These are phyloP conservation scores for Triticum turgidum DNA, from an alignment of 176 grass and related monocot species.

Conservation along the genomic window DNA sequence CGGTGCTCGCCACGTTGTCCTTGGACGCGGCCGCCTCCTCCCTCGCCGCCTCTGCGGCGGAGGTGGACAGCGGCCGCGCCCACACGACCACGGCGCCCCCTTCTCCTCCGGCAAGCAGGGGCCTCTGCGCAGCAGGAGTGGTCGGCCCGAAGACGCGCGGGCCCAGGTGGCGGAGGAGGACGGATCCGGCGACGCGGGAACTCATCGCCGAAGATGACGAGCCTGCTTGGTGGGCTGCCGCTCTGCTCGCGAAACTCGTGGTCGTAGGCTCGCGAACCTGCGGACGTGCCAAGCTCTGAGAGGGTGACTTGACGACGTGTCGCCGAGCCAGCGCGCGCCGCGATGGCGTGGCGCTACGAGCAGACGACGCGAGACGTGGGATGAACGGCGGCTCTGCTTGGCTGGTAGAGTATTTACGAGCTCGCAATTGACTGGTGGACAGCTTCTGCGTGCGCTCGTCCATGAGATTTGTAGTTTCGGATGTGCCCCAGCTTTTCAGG, in stretches of 20 bases:
- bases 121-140: constrained; percentile 11
- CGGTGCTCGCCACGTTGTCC: constrained; percentile 12
- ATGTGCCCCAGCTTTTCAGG: not conserved
- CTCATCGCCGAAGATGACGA: constrained; percentile 30
- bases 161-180: constrained; percentile 43
- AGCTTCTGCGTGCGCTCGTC: not conserved
- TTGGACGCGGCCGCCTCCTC: constrained; percentile 41
- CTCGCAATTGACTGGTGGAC: not conserved
- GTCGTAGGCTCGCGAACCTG: not conserved
- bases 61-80: constrained; percentile 42
- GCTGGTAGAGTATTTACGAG: not conserved
- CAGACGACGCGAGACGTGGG: not conserved
- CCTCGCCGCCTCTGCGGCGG: constrained; percentile 33
- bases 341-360: not conserved
- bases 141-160: constrained; percentile 30
- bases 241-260: not conserved
- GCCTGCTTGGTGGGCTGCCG: not conserved
- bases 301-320: not conserved
- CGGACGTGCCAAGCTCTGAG: not conserved
- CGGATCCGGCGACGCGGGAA: constrained; percentile 48
- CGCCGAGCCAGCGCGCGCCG: not conserved
- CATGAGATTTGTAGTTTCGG: not conserved
- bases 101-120: constrained; percentile 9
- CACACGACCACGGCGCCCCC: constrained; percentile 11
- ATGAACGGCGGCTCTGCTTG: not conserved